Evolutionary conservation across 345 rosid species (phyloP).

Genomic region (Aurinia saxatilis): DNA sequence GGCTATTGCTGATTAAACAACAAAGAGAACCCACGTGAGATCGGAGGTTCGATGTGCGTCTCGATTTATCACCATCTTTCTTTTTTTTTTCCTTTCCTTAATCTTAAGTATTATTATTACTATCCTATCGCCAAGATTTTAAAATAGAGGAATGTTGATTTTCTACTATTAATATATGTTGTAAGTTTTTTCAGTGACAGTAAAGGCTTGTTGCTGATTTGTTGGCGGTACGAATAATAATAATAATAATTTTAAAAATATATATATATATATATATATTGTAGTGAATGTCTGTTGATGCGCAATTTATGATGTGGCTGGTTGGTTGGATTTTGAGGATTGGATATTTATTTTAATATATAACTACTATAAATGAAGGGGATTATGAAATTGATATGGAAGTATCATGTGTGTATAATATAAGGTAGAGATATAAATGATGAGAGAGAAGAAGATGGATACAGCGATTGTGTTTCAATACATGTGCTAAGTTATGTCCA

Average conservation of each 20-base stretch:
- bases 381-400: not conserved
- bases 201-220: slow-evolving; percentile 29
- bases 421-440: not conserved
- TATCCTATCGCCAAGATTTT: slow-evolving; percentile 9
- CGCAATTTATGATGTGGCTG: slow-evolving; percentile 13
- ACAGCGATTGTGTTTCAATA: slow-evolving; percentile 20
- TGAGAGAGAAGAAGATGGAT: slow-evolving; percentile 8
- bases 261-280: not conserved
- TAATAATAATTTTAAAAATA: too few species aligned
- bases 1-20: slow-evolving; percentile 39
- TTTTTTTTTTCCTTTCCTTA: too few species aligned
- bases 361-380: not conserved
- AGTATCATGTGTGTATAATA: slow-evolving; percentile 1
- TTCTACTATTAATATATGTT: slow-evolving; percentile 12
- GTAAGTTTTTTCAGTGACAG: slow-evolving; percentile 14
- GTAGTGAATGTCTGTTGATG: slow-evolving; percentile 23
- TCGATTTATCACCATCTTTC: not conserved
- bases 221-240: slow-evolving; percentile 11
- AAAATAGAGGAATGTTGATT: slow-evolving; percentile 18
- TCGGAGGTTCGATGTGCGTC: slow-evolving; percentile 12
- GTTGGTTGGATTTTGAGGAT: too few species aligned
- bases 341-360: not conserved
- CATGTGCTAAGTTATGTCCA: slow-evolving; percentile 28
- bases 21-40: too few species aligned
- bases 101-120: not conserved